Evolutionary conservation across 1,284 basidiomycete species (phyloP).

Genomic region (Pseudozyma sp.): DNA sequence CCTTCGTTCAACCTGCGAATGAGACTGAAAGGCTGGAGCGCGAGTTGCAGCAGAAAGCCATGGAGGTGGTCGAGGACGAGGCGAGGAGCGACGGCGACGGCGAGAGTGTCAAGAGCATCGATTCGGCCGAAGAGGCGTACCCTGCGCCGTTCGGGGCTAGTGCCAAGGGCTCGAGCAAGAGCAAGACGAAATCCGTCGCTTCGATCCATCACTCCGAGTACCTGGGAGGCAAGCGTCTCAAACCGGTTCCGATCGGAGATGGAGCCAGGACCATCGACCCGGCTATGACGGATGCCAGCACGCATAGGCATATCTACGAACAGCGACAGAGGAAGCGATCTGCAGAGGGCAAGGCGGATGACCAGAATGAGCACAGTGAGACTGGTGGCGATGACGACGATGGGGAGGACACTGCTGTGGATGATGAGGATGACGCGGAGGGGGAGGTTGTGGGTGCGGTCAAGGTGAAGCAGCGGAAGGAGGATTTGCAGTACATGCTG

Average conservation of each 20-base stretch:
- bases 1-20: constrained; percentile 10
- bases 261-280: constrained; percentile 26
- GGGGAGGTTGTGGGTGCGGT: constrained; percentile 23
- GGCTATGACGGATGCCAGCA: constrained; percentile 39
- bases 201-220: constrained; percentile 37
- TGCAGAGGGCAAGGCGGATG: background rate
- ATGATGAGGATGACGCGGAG: constrained; percentile 21
- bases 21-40: constrained; percentile 38
- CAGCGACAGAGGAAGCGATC: constrained; percentile 16
- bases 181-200: constrained; percentile 34
- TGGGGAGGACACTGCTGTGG: constrained; percentile 17
- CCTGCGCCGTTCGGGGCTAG: constrained; percentile 51
- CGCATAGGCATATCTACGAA: constrained; percentile 21
- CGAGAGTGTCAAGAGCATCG: constrained; percentile 7
- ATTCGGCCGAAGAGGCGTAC: constrained; percentile 47
- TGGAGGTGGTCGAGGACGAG: constrained; percentile 32
- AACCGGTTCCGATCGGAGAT: constrained; percentile 31
- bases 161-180: constrained; percentile 1
- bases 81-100: constrained; percentile 11
- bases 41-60: constrained; percentile 20
- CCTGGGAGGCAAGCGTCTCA: constrained; percentile 32
- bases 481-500: constrained; percentile 58
- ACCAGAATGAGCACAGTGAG: background rate
- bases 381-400: background rate
- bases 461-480: constrained; percentile 38